phyloP scores from a whole-genome alignment of 2,329 filamentous ascomycete species.

The Aspergillus sp. region DNA sequence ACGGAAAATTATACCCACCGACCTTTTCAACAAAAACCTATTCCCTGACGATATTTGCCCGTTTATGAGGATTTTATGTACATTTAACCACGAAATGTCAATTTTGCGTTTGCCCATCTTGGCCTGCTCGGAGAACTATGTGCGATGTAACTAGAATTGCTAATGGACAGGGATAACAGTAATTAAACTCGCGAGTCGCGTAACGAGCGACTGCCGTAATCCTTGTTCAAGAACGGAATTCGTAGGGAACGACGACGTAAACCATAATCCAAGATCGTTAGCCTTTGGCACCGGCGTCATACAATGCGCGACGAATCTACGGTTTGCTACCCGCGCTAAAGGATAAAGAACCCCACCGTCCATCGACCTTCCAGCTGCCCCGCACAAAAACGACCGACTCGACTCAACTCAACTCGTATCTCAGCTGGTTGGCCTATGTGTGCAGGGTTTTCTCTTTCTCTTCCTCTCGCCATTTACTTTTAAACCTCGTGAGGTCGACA shows the following conservation, averaged over 20 bases:
- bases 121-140: neutral
- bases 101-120: neutral
- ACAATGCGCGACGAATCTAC: neutral
- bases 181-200: too few species aligned
- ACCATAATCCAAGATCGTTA: neutral
- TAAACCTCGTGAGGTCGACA: neutral
- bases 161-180: too few species aligned
- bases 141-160: neutral
- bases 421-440: neutral
- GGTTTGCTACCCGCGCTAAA: constrained; percentile 1
- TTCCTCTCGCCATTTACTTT: neutral
- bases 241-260: neutral
- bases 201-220: too few species aligned
- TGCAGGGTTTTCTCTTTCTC: neutral
- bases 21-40: neutral
- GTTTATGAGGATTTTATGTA: constrained; percentile 5
- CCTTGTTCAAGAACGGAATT: neutral
- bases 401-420: neutral
- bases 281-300: neutral
- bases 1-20: neutral
- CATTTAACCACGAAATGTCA: constrained; percentile 2
- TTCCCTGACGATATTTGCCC: constrained; percentile 4
- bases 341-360: neutral
- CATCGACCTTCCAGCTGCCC: neutral
- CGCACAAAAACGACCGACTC: neutral